phyloP scores from a whole-genome alignment of 2,329 filamentous ascomycete genomes.

The Claviceps citrina region DNA sequence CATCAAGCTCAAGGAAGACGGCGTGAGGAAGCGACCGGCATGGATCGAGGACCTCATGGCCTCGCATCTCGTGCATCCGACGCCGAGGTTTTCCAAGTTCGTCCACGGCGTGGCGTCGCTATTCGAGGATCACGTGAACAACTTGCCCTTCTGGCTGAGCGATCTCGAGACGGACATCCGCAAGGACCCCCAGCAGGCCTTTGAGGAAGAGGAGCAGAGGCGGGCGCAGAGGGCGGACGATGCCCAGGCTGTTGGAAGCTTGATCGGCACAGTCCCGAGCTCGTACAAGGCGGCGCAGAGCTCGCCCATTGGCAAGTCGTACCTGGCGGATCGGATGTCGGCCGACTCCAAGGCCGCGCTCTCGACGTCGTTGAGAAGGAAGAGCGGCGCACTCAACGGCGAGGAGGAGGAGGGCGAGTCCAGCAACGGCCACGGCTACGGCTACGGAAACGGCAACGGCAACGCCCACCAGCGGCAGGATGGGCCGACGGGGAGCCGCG shows the following conservation, averaged over 20 bases:
- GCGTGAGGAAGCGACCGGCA: conserved; percentile 51
- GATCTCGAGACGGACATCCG: conserved; percentile 88
- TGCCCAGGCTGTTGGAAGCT: conserved; percentile 75
- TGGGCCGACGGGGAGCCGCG: conserved; percentile 11
- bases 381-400: conserved; percentile 13
- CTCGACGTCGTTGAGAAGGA: conserved; percentile 14
- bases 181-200: conserved; percentile 77
- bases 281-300: conserved; percentile 44
- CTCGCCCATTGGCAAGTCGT: conserved; percentile 55
- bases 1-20: conserved; percentile 67
- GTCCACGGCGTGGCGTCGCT: conserved; percentile 82
- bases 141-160: conserved; percentile 87
- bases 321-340: conserved; percentile 39
- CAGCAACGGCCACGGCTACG: conserved; percentile 18
- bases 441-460: no score
- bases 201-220: conserved; percentile 78
- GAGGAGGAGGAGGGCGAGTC: conserved; percentile 23
- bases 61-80: conserved; percentile 81
- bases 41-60: conserved; percentile 89
- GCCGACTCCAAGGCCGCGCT: conserved; percentile 25
- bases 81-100: conserved; percentile 90
- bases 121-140: conserved; percentile 94
- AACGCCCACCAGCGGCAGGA: conserved; percentile 20
- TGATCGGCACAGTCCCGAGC: conserved; percentile 47
- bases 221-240: conserved; percentile 71